Conservation (phyloP, 805 yeast species). For the Candida koratica region DNA sequence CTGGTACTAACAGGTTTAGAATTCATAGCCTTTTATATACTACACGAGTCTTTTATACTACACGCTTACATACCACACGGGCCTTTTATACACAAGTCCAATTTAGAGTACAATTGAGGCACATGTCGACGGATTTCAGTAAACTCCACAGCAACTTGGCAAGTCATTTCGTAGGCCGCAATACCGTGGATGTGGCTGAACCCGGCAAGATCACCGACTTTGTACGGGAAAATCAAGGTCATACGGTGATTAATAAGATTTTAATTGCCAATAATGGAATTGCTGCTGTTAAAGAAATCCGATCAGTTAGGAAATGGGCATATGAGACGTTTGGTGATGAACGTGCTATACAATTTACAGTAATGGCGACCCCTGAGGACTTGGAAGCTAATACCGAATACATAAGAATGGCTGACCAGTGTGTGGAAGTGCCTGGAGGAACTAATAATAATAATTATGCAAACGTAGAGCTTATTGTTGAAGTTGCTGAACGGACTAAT, state of each 20-base stretch:
- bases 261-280: slow-evolving; percentile 98
- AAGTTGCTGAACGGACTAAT: slow-evolving; percentile 91
- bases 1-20: too few relatives aligned
- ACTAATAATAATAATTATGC: slow-evolving; percentile 98
- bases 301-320: slow-evolving; percentile 98
- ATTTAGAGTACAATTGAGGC: background rate
- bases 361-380: slow-evolving; percentile 99
- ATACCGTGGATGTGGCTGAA: slow-evolving; percentile 72
- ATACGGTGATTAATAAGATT: slow-evolving; percentile 84
- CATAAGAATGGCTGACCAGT: slow-evolving; percentile 98
- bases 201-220: slow-evolving; percentile 79
- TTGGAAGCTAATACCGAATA: slow-evolving; percentile 95
- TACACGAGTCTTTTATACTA: too few relatives aligned
- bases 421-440: slow-evolving; percentile 98
- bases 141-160: slow-evolving; percentile 46
- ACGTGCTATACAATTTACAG: slow-evolving; percentile 88
- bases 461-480: slow-evolving; percentile 94
- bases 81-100: too few relatives aligned
- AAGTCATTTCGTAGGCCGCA: slow-evolving; percentile 74
- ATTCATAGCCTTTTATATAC: too few relatives aligned
- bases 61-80: background rate
- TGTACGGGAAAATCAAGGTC: slow-evolving; percentile 84
- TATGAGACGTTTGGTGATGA: slow-evolving; percentile 98
- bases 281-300: slow-evolving; percentile 97
- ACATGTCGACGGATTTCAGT: slow-evolving; percentile 19